Evolutionary conservation across 108 stramenopile genomes (phyloP).

Genomic region (Fragilaria crotonensis): DNA sequence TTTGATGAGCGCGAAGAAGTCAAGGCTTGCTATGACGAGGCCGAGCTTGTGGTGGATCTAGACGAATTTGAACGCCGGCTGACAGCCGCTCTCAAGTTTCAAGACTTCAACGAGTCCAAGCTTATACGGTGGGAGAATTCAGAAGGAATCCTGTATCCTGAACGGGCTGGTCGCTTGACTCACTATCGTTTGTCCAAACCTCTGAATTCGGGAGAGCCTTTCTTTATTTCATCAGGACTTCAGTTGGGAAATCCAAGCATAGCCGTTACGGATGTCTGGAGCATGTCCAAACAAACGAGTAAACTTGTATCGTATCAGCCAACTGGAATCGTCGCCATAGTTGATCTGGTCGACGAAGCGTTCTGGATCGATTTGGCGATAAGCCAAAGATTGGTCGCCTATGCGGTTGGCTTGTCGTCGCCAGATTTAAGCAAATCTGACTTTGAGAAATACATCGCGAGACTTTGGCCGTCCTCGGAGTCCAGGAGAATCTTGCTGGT

Average conservation of each 20-base stretch:
- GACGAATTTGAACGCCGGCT: conserved; percentile 18
- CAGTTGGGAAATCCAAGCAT: not conserved
- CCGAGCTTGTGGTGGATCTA: not conserved
- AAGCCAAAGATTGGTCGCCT: not conserved
- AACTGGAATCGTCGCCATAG: not conserved
- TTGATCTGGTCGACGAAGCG: not conserved
- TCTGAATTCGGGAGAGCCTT: not conserved
- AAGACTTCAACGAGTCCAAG: conserved; percentile 2
- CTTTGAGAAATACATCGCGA: too few relatives aligned
- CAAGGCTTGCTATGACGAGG: conserved; percentile 5
- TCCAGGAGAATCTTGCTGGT: too few relatives aligned
- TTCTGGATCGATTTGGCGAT: not conserved
- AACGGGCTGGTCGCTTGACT: conserved; percentile 18
- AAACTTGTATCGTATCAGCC: not conserved
- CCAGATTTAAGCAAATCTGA: not conserved
- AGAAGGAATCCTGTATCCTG: conserved; percentile 13
- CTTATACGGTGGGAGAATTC: conserved; percentile 24
- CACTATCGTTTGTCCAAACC: conserved; percentile 4
- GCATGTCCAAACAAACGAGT: not conserved
- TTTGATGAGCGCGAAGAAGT: conserved; percentile 6
- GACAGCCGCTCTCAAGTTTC: not conserved
- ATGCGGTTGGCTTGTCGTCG: not conserved
- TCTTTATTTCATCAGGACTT: not conserved
- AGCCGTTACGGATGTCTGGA: not conserved
- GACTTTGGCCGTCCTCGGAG: too few relatives aligned